Base-by-base conservation (phyloP, 768 basidiomycete species). In the Russula brevipes region DNA sequence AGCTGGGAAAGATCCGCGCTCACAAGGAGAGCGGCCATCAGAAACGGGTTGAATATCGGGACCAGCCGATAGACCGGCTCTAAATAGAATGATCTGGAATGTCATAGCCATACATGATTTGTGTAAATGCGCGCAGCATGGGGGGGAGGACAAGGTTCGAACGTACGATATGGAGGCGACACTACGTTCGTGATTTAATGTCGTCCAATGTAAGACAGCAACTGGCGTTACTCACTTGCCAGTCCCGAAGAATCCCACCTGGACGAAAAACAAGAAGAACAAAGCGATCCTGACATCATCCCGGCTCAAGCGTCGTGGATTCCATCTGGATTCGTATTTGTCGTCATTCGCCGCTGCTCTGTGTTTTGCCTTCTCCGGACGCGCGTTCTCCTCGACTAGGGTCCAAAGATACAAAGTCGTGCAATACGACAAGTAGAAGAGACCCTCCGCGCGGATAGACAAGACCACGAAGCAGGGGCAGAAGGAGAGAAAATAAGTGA, bases 61-160 rank as follows among this genome's bases (percentile, higher is more conserved):
- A 94, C 86, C 16, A 94, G 79, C 17, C 91, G 87, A 69, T 92
- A 94, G 7, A 94, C 91, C 2, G 92, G 91, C 45, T 87, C 91
- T 19, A 94, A 79, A 72, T 94, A 94, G 74, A 94, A 94, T 2
- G 89, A 90, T 85, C 91, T 10, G 88, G 89, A n/a, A 88, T 87
- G 11, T 9, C 52, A 90, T 85, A 45, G 6, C 68, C 24, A 24
- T 24, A 24, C 24, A 24, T 24, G 24, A 88, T 59, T 14, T 61
- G 33, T 67, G 31, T 16, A 56, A 5, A 42, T 33, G n/a, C 17
- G 17, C n/a, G n/a, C 53, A 42, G 54, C 56, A 8, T 16, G 14
- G 59, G 53, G 59, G 19, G 24, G 61, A 14, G 10, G 24, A 1
- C 24, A 58, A 19, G 16, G 1, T 14, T 16, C 19, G 59, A 7